phyloP scores from a whole-genome alignment of 768 basidiomycete genomes.

The Naganishia onofrii region DNA sequence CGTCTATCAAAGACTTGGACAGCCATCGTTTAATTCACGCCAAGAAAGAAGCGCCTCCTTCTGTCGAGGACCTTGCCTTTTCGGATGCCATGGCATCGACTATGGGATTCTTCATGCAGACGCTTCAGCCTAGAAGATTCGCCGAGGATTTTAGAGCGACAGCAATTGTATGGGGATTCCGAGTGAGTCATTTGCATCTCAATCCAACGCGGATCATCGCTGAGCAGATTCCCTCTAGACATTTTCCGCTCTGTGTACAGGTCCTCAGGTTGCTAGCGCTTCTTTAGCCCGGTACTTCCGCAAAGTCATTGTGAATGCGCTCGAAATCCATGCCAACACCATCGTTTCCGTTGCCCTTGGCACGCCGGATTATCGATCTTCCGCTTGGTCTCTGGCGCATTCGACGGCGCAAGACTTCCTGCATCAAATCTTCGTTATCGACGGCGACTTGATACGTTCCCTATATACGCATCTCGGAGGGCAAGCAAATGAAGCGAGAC shows the following conservation, averaged over 20 bases:
- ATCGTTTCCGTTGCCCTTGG: slow-evolving; percentile 59
- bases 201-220: background rate
- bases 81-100: slow-evolving; percentile 71
- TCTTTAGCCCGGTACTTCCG: slow-evolving; percentile 20
- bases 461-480: slow-evolving; percentile 40
- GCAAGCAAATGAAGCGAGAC: slow-evolving; percentile 40
- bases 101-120: slow-evolving; percentile 71
- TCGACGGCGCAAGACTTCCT: slow-evolving; percentile 54
- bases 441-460: slow-evolving; percentile 45
- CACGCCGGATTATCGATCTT: slow-evolving; percentile 50
- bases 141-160: slow-evolving; percentile 58
- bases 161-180: slow-evolving; percentile 62
- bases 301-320: slow-evolving; percentile 34
- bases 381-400: slow-evolving; percentile 57
- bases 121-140: slow-evolving; percentile 75
- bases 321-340: slow-evolving; percentile 60
- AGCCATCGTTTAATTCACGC: slow-evolving; percentile 21
- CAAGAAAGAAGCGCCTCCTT: slow-evolving; percentile 3
- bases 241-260: slow-evolving; percentile 10
- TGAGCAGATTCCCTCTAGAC: slow-evolving; percentile 21
- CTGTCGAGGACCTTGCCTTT: slow-evolving; percentile 55
- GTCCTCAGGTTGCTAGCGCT: slow-evolving; percentile 6
- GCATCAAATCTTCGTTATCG: slow-evolving; percentile 45
- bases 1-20: slow-evolving; percentile 56
- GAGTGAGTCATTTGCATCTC: slow-evolving; percentile 58